phyloP scores from a whole-genome alignment of 2,329 filamentous ascomycete species.

The Bipolaris sorokiniana region DNA sequence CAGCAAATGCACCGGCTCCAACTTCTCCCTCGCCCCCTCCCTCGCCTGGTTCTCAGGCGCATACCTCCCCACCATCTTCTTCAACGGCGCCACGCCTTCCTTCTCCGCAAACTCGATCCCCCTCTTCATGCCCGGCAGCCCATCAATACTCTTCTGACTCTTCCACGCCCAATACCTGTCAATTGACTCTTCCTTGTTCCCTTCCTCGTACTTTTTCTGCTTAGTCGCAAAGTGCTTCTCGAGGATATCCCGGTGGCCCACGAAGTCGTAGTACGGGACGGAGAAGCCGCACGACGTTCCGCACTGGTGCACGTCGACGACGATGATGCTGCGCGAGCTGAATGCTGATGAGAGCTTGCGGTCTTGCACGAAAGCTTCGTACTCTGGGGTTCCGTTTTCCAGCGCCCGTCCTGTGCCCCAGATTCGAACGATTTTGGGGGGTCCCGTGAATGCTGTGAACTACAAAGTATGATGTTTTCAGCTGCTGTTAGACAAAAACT shows the following conservation, averaged over 20 bases:
- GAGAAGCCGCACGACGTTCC: slow-evolving; percentile 52
- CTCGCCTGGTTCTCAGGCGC: slow-evolving; percentile 30
- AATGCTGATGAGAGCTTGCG: slow-evolving; percentile 47
- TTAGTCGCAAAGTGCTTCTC: slow-evolving; percentile 53
- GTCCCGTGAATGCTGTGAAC: slow-evolving; percentile 53
- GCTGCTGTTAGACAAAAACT: too few relatives aligned
- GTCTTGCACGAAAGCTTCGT: slow-evolving; percentile 40
- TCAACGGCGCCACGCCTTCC: slow-evolving; percentile 49
- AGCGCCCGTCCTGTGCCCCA: slow-evolving; percentile 51
- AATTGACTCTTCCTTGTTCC: slow-evolving; percentile 51
- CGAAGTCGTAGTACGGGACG: slow-evolving; percentile 55
- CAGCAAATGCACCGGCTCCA: slow-evolving; percentile 33
- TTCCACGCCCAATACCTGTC: slow-evolving; percentile 56
- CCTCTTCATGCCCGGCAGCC: slow-evolving; percentile 52
- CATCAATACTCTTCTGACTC: slow-evolving; percentile 52
- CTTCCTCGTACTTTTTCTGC: slow-evolving; percentile 41
- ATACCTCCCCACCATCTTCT: slow-evolving; percentile 52
- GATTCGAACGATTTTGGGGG: slow-evolving; percentile 52
- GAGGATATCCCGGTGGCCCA: slow-evolving; percentile 47
- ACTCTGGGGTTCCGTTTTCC: slow-evolving; percentile 48
- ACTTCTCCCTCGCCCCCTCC: not conserved
- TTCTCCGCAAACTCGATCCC: slow-evolving; percentile 46
- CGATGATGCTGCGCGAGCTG: slow-evolving; percentile 49
- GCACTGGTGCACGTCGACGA: slow-evolving; percentile 54
- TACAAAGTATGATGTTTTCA: too few relatives aligned